Percentiles rank a stretch among this genome's conserved stretches.
Evolutionary conservation across 1,284 basidiomycete species (phyloP).

Genomic region (Sporisorium sorghi): DNA sequence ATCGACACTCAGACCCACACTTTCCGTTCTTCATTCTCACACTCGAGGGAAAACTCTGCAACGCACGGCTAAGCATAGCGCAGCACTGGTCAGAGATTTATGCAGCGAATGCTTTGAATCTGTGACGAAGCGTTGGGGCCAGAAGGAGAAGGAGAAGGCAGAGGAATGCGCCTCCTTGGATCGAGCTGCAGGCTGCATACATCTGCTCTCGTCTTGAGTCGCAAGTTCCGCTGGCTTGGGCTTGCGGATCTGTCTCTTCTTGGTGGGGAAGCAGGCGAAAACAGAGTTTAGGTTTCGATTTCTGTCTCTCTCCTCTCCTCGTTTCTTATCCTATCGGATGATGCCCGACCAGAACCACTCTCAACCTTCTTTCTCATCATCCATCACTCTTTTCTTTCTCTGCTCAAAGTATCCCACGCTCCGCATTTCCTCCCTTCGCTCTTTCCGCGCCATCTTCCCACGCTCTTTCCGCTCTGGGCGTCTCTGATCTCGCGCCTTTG

Average conservation of each 20-base stretch:
- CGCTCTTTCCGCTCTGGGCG: neutral
- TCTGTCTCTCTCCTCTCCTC: neutral
- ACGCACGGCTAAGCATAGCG: too few relatives aligned
- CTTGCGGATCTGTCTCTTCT: neutral
- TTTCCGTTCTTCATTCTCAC: too few relatives aligned
- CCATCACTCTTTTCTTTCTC: neutral
- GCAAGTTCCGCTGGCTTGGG: too few relatives aligned
- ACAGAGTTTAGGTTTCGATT: neutral
- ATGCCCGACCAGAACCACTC: slow-evolving; percentile 1
- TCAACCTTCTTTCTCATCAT: slow-evolving; percentile 1
- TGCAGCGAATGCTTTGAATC: too few relatives aligned
- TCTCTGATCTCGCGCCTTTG: neutral
- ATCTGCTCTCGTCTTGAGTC: too few relatives aligned
- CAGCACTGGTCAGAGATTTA: too few relatives aligned
- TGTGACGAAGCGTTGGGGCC: too few relatives aligned
- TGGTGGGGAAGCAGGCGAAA: neutral
- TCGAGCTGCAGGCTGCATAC: too few relatives aligned
- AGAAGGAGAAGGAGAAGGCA: too few relatives aligned
- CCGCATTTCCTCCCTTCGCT: neutral
- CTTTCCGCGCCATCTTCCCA: neutral
- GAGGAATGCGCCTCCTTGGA: too few relatives aligned
- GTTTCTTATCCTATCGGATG: neutral
- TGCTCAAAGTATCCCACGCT: neutral
- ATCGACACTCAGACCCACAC: too few relatives aligned
- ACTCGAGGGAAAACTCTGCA: too few relatives aligned